Evolutionary conservation across 441 rosid genomes (phyloP), one percentile per base, ranked within the genome.

Genomic region (Gossypium gossypioides): DNA sequence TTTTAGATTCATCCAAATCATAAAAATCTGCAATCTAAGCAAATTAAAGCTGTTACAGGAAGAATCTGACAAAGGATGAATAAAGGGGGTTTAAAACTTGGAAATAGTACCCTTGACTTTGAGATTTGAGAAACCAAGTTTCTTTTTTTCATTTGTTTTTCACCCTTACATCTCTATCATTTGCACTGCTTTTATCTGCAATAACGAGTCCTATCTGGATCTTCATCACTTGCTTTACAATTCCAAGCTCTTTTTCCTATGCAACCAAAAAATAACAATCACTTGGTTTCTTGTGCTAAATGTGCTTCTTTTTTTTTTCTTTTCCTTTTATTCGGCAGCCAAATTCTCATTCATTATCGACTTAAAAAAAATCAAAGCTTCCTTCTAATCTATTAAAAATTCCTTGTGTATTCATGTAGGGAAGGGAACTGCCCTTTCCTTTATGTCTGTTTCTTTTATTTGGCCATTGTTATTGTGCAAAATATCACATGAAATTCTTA

Each of bases 41-140:
- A 86, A 80, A 42, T 75, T 86, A 85, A 85, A 87, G 90, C 91
- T 86, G 91, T 80, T 84, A 78, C 69, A 24, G 46, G 81, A 86
- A 83, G 93, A 92, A 89, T 89, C 95, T 82, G 42, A 87, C 80
- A 74, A 86, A 79, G 76, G 87, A 81, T 86, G 82, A 81, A 82
- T 74, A 84, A 85, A 85, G 86, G 79, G 80, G 65, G 42, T 37
- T 67, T 75, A 78, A 82, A 84, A 81, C 62, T 67, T 75, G 79
- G 83, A 50, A 84, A 81, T 80, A 83, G 70, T 76, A 78, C 83
- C 88, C 80, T 34, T 37, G 42, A 7, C 42, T 37, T 37, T 37
- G 42, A 37, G 42, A 37, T 37, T 85, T 84, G 79, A 76, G 90
- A 88, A 89, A 93, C 82, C 88, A 86, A 86, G 88, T 77, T 83